phyloP scores from a whole-genome alignment of 2,329 filamentous ascomycete species.

The Cladosporium colombiae region DNA sequence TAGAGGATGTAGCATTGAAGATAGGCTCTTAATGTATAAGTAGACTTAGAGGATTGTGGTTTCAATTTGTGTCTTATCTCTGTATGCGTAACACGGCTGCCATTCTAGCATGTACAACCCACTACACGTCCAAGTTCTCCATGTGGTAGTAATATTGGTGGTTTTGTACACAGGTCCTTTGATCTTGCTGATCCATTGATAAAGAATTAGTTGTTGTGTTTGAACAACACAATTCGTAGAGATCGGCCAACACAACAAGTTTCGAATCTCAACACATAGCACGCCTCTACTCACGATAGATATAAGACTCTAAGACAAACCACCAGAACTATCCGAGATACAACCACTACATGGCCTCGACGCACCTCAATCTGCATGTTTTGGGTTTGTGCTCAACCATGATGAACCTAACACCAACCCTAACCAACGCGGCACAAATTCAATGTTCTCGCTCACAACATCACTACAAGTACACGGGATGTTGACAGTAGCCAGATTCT shows the following conservation, averaged over 20 bases:
- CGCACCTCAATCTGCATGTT: neutral
- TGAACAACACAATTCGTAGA: no score
- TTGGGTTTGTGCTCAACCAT: neutral
- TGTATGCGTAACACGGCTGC: neutral
- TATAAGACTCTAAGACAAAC: neutral
- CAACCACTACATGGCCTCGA: neutral
- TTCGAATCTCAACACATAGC: neutral
- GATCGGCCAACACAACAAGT: no score
- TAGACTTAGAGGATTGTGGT: neutral
- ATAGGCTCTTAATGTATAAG: neutral
- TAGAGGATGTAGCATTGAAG: neutral
- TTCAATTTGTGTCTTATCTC: neutral
- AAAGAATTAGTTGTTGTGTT: neutral
- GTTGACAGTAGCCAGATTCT: neutral
- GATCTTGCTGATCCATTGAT: neutral
- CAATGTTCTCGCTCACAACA: neutral
- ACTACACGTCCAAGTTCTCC: neutral
- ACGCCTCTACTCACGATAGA: neutral
- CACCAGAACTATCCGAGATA: neutral
- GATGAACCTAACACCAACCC: neutral
- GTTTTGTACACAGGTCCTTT: no score
- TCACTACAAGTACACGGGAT: neutral
- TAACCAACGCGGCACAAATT: neutral
- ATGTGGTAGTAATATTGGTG: neutral
- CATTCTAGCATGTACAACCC: neutral